A percentile compares a stretch with the other conserved stretches of the same genome.
These are phyloP conservation scores for Cinnamomum chago DNA, from an alignment of 164 flowering plant genomes.

Conservation along the genomic window DNA sequence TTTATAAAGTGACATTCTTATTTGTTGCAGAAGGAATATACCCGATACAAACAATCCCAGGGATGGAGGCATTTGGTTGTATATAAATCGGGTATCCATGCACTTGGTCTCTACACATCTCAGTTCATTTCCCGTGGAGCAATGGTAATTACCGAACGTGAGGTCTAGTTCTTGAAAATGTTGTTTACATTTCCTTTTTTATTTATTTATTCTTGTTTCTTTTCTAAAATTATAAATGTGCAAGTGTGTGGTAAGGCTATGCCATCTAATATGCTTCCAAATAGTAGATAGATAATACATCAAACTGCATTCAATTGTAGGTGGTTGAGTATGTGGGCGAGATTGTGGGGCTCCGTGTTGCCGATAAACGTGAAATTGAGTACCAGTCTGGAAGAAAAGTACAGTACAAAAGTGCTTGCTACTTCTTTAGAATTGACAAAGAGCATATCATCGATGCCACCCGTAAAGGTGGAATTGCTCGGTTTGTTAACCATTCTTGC, in stretches of 20 bases:
- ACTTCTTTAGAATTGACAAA: conserved; percentile 71
- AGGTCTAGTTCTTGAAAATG: neutral
- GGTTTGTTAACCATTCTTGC: conserved; percentile 81
- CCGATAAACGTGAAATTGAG: conserved; percentile 66
- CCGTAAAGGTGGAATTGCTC: conserved; percentile 75
- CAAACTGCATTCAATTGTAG: conserved; percentile 24
- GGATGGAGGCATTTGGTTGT: conserved; percentile 70
- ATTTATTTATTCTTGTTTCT: no score
- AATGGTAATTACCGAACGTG: conserved; percentile 38
- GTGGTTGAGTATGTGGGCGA: conserved; percentile 83
- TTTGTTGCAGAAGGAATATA: conserved; percentile 63
- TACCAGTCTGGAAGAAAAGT: conserved; percentile 55
- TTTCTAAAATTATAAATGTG: neutral
- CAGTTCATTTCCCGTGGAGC: conserved; percentile 58
- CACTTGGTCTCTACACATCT: conserved; percentile 77
- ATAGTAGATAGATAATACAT: neutral
- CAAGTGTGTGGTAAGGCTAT: neutral
- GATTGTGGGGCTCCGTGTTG: conserved; percentile 65
- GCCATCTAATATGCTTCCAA: neutral
- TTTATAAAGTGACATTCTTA: conserved; percentile 1
- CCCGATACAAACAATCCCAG: conserved; percentile 58
- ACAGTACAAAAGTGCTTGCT: conserved; percentile 68
- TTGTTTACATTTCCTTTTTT: neutral
- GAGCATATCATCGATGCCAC: conserved; percentile 79
- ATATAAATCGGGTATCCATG: conserved; percentile 78